A percentile compares a stretch with the other conserved stretches of the same genome.
Evolutionary conservation across 2,329 filamentous ascomycete species (phyloP).

Genomic region (Colletotrichum tabaci): DNA sequence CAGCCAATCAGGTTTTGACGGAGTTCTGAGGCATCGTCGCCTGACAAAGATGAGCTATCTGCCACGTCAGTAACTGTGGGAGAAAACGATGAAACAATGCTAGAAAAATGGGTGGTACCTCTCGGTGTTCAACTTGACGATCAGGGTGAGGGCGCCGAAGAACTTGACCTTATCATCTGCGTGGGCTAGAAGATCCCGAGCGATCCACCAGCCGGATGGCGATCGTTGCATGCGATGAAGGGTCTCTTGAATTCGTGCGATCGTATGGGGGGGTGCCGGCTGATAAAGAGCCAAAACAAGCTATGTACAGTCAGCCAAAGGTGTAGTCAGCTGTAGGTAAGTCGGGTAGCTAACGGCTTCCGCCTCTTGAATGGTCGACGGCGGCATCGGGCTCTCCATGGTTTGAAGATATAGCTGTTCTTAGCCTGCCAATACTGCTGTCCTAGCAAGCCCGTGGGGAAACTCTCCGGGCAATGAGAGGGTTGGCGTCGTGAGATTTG

Average conservation of each 20-base stretch:
- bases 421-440: background rate
- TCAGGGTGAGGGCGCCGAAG: constrained; percentile 93
- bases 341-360: constrained; percentile 32
- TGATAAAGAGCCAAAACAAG: constrained; percentile 69
- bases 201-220: constrained; percentile 87
- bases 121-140: constrained; percentile 94
- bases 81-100: background rate
- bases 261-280: constrained; percentile 63
- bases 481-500: background rate
- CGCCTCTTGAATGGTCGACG: constrained; percentile 35
- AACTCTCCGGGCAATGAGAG: too few species aligned
- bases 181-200: constrained; percentile 79
- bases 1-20: constrained; percentile 74
- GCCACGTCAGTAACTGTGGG: constrained; percentile 19
- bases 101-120: constrained; percentile 66
- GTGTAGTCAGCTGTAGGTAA: background rate
- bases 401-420: constrained; percentile 2
- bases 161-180: constrained; percentile 85
- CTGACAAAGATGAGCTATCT: constrained; percentile 64
- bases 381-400: constrained; percentile 40
- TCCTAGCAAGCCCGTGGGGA: constrained; percentile 4
- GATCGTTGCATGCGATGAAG: constrained; percentile 86
- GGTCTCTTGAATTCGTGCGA: constrained; percentile 75
- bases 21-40: constrained; percentile 71
- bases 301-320: constrained; percentile 45